Conservation (phyloP, 106 monocot genomes). For the Dactylorhiza incarnata region DNA sequence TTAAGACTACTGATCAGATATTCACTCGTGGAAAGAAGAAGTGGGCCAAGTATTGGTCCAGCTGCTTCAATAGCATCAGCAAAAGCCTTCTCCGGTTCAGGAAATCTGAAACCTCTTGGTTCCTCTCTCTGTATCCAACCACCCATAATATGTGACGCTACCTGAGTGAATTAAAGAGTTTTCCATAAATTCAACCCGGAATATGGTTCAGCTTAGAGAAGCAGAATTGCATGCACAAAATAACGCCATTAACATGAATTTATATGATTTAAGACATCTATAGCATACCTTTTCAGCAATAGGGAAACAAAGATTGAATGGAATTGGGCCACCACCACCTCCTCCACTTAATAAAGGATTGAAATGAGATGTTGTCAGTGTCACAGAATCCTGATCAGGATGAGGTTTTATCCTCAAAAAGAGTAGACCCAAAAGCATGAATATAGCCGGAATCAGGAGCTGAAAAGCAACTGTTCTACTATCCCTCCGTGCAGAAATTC, state of each 20-base stretch:
- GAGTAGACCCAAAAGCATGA: conserved; percentile 69
- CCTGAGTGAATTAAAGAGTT: conserved; percentile 27
- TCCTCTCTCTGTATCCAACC: conserved; percentile 86
- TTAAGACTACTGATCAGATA: conserved; percentile 80
- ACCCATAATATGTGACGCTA: conserved; percentile 57
- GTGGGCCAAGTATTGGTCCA: conserved; percentile 52
- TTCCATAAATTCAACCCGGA: neutral
- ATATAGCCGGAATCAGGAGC: conserved; percentile 66
- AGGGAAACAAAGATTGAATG: conserved; percentile 60
- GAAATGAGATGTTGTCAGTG: conserved; percentile 74
- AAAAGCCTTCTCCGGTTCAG: conserved; percentile 54
- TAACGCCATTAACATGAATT: neutral
- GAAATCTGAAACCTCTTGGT: conserved; percentile 59
- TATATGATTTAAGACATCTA: neutral
- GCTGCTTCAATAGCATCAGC: conserved; percentile 72
- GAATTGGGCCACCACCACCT: conserved; percentile 87
- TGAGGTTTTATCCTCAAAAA: conserved; percentile 75
- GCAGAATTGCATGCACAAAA: neutral
- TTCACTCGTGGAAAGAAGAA: conserved; percentile 85
- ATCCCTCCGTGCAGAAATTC: conserved; percentile 66
- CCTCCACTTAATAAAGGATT: conserved; percentile 75
- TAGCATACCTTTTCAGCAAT: conserved; percentile 54
- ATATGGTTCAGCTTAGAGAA: neutral
- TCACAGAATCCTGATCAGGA: conserved; percentile 72
- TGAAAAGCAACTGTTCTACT: conserved; percentile 78